These are phyloP conservation scores for Podaxis sp. DNA, from an alignment of 768 basidiomycete genomes.

Conservation along the genomic window DNA sequence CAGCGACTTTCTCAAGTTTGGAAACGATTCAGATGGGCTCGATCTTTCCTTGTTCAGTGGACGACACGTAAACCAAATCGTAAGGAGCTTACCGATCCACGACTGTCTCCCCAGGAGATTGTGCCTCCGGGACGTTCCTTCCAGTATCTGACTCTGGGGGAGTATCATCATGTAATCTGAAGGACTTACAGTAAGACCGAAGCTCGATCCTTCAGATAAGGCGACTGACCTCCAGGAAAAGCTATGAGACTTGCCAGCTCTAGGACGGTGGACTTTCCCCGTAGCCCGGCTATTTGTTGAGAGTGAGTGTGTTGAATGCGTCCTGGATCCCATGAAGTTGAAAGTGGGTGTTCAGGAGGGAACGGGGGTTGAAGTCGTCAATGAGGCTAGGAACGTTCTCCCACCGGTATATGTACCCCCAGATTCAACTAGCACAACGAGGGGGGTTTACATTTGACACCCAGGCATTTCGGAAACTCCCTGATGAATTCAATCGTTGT, in stretches of 20 bases:
- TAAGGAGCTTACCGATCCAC: background rate
- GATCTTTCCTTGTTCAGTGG: background rate
- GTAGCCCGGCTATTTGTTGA: background rate
- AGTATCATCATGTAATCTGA: background rate
- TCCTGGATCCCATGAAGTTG: background rate
- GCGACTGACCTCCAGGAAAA: background rate
- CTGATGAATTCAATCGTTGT: too few species aligned
- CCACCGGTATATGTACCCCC: too few species aligned
- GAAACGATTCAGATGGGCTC: background rate
- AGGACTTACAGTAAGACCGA: background rate
- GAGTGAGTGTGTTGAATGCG: background rate
- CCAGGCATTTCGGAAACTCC: too few species aligned
- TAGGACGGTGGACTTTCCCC: background rate
- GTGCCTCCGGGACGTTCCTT: background rate
- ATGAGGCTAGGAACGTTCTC: background rate
- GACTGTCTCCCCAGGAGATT: background rate
- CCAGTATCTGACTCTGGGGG: background rate
- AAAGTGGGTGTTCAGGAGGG: background rate
- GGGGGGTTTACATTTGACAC: too few species aligned
- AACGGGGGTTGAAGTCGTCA: background rate
- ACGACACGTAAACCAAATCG: background rate
- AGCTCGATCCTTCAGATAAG: background rate
- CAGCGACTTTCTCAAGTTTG: background rate
- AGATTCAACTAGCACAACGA: too few species aligned
- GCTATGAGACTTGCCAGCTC: background rate